Evolutionary conservation across 352 stramenopile genomes (phyloP).

Genomic region (Phytopythium helicoides): DNA sequence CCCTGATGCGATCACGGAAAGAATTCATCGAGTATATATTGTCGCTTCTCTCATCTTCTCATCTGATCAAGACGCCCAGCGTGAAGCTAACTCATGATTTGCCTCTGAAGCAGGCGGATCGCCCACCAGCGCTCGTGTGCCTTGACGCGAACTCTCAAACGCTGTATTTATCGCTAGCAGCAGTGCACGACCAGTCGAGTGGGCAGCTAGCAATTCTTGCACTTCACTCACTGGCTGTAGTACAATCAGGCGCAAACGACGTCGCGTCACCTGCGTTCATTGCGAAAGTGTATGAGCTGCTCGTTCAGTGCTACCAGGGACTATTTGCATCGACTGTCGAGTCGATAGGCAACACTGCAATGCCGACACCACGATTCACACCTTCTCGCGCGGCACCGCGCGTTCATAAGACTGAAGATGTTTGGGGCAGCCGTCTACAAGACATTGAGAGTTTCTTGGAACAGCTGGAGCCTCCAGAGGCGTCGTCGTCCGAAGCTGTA

Average conservation of each 20-base stretch:
- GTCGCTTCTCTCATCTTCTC: conserved; percentile 8
- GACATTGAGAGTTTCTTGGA: conserved; percentile 61
- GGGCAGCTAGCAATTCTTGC: conserved; percentile 55
- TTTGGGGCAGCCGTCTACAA: conserved; percentile 41
- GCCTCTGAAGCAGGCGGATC: not conserved
- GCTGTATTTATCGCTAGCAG: conserved; percentile 29
- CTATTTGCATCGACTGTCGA: conserved; percentile 26
- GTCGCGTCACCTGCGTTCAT: conserved; percentile 53
- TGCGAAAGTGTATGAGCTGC: conserved; percentile 39
- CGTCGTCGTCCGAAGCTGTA: not conserved
- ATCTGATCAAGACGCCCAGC: conserved; percentile 3
- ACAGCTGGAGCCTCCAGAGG: conserved; percentile 10
- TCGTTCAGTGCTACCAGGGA: conserved; percentile 62
- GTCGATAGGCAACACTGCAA: too few species aligned
- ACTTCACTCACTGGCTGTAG: conserved; percentile 49
- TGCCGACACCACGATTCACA: not conserved
- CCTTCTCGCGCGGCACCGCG: too few species aligned
- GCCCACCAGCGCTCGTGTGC: not conserved
- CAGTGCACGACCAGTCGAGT: conserved; percentile 35
- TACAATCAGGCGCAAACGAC: conserved; percentile 25
- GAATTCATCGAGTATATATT: conserved; percentile 35
- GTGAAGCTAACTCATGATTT: conserved; percentile 5
- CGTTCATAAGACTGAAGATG: not conserved
- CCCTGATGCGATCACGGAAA: conserved; percentile 22
- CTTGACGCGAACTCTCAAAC: conserved; percentile 17